Conservation (phyloP, 306 rosid species). For the Cicer cuneatum region DNA sequence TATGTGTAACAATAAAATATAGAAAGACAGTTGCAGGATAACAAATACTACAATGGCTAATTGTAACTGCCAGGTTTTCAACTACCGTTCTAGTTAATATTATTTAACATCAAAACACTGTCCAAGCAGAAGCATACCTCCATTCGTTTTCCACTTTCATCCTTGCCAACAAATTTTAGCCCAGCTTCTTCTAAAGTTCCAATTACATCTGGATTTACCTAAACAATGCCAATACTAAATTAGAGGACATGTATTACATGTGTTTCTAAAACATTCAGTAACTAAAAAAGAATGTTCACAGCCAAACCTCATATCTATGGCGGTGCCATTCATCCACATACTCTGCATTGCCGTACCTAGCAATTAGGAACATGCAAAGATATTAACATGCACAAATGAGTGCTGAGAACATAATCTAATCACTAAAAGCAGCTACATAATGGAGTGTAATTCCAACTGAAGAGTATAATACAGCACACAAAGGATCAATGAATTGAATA, state of each 20-base stretch:
- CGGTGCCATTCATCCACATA: conserved; percentile 95
- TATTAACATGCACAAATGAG: conserved; percentile 37
- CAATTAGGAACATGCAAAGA: conserved; percentile 39
- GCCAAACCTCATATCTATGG: conserved; percentile 94
- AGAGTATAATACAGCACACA: conserved; percentile 23
- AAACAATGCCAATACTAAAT: conserved; percentile 44
- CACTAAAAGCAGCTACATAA: conserved; percentile 1
- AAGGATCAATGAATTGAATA: conserved; percentile 5
- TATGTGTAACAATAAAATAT: conserved; percentile 1
- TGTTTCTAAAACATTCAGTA: conserved; percentile 2
- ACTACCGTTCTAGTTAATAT: conserved; percentile 32
- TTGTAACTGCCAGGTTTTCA: conserved; percentile 36
- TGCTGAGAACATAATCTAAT: conserved; percentile 25
- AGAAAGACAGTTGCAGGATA: conserved; percentile 17
- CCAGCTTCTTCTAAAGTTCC: conserved; percentile 82
- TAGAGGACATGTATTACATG: conserved; percentile 34
- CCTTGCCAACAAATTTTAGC: conserved; percentile 89
- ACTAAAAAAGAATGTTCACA: conserved; percentile 32
- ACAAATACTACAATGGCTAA: conserved; percentile 37
- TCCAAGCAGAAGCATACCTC: conserved; percentile 65
- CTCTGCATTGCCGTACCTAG: conserved; percentile 79
- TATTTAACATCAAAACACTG: conserved; percentile 33
- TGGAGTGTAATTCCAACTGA: conserved; percentile 2
- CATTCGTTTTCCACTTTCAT: conserved; percentile 95
- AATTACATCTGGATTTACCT: conserved; percentile 92